Conservation (phyloP, 306 rosid species). For the Sindora glabra region DNA sequence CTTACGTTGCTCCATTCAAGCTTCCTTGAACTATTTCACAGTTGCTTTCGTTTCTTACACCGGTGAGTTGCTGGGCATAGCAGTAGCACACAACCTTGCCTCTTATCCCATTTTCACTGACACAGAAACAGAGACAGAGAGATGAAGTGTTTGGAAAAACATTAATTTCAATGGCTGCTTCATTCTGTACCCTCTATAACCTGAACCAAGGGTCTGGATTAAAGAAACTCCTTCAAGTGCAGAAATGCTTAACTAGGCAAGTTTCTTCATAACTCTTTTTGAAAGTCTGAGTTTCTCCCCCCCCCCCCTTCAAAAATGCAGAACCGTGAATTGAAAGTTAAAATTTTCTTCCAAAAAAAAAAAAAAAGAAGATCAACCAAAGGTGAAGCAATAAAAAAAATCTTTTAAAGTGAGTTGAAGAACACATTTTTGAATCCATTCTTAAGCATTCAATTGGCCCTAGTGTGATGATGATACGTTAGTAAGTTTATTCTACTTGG, state of each 20-base stretch:
- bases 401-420: no score
- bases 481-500: no score
- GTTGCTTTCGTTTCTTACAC: neutral
- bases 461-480: no score
- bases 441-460: no score
- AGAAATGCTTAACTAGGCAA: constrained; percentile 28
- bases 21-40: neutral
- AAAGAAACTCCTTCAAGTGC: constrained; percentile 15
- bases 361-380: no score
- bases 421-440: no score
- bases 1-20: no score
- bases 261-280: constrained; percentile 8
- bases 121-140: neutral
- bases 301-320: no score
- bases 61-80: neutral
- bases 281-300: neutral
- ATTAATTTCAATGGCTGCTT: constrained; percentile 31
- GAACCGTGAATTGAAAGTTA: neutral
- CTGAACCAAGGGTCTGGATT: constrained; percentile 18
- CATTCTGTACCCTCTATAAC: constrained; percentile 36
- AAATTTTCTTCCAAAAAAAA: neutral
- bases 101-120: neutral
- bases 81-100: neutral
- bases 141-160: neutral
- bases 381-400: neutral